Base-by-base conservation (phyloP, 768 basidiomycete genomes). In the Tricholoma furcatifolium region DNA sequence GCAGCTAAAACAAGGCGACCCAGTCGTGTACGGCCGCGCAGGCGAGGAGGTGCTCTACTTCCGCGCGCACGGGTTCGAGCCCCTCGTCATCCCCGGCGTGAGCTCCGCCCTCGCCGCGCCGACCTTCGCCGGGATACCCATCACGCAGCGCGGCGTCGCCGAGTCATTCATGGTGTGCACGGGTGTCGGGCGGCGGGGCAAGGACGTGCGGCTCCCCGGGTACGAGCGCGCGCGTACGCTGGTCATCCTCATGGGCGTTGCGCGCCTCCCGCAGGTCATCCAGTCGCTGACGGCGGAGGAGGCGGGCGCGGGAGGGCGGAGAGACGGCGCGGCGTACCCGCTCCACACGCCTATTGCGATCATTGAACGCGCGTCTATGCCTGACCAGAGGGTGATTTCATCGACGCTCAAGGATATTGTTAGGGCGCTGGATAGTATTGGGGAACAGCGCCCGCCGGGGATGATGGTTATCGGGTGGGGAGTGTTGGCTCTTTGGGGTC, bases 1-100 rank as follows among this genome's bases (percentile, higher is more conserved):
- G n/a, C 45, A 93, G 90, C 77, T 99, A 15, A 98, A 99, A 72
- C 97, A 98, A 76, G 97, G 97, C 11, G 97, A 99, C 66, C 97
- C 97, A 10, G 86, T 88, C 14, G 84, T 99, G 0, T 99, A 97
- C 65, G 97, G 92, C 3, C 85, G 97, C 20, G 88, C 88, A 0
- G 95, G 95, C 27, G 96, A 98, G 65, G 97, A 99, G 70, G 83
- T 98, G 1, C 77, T 96, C 18, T 93, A 88, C 72, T 96, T 98
- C 80, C 85, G 95, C 11, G 70, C 82, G 43, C 85, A 85, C 43
- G 95, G 93, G 2, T 90, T 87, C 67, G 88, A 93, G 58, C 83
- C 88, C 4, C 71, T 91, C 55, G 81, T 98, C 59, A 76, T 98
- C 15, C 97, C 97, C 0, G 97, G 97, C 2, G 83, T 99, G 24